Evolutionary conservation across 78 protist genomes (phyloP), one percentile per base, ranked within the genome.

Genomic region (Monosiga brevicollis): DNA sequence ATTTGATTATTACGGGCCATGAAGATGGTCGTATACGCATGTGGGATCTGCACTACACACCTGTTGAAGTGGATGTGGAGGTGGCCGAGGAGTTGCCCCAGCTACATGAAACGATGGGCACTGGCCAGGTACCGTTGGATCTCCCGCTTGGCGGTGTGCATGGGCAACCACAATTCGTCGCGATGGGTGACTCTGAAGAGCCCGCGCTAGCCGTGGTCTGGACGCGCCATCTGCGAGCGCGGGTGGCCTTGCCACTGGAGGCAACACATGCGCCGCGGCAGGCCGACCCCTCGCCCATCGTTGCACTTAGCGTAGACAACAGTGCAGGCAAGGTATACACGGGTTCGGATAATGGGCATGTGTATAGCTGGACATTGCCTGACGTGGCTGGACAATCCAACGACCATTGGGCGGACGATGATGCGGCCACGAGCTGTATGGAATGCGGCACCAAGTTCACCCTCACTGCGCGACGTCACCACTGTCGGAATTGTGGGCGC

Each of bases 401-500:
- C 40, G 76, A 54, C 32, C 39, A 74, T 49, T 54, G 82, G 82
- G 54, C 73, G 49, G 10, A 32, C 32, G 83, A 72, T 75, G 73
- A 37, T 49, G 0, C 34, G 40, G 76, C 37, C 22, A 24, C 34
- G 55, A 38, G 0, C 72, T 78, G 88, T 39, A 23, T 0, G 49
- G 0, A 73, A 36, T 77, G 73, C 42, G 39, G 0, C 10, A 24
- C n/a, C 40, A 1, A 25, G 40, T 81, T 81, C 36, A 22, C 79
- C 40, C 22, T 25, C 37, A 9, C 35, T 43, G 73, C 70, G 77
- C 84, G 79, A n/a, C 77, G 84, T 15, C 84, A 81, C 78, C 77
- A 73, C 71, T 81, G 84, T 34, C 84, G 84, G 37, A 71, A 84
- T 72, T 84, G 87, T 43, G 73, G 78, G 10, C 43, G 77, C 36